Base-by-base conservation (phyloP, 305 asterid species). In the Plantago coronopus region DNA sequence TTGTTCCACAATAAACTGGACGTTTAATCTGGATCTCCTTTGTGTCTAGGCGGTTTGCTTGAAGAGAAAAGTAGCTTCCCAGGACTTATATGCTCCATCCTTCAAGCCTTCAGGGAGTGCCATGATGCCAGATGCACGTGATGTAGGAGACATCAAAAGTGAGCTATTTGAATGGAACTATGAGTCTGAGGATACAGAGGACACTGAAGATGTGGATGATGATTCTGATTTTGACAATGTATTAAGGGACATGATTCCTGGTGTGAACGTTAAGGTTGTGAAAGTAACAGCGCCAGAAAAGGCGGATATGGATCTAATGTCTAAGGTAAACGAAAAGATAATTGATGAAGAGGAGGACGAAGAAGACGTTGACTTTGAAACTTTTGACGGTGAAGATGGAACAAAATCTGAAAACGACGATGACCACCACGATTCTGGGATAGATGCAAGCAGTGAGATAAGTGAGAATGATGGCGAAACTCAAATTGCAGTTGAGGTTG, bases 191-290 rank as follows among this genome's bases (percentile, higher is more conserved):
- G 90, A 82, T 65, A 50, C 78, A 53, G 94, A 79, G 50, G 91
- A 88, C 65, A 69, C 71, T 61, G 96, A 84, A 54, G 95, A 83
- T 65, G 63, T 46, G 74, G 95, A 86, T 59, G 97, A 86, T 59
- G 96, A 84, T 72, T 72, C 79, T 64, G 79, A 81, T 76, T 78
- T 83, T 48, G 91, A 87, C 70, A 83, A 73, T 74, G 83, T 79
- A 65, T 69, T 91, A 78, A 78, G 72, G 38, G 96, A 93, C 83
- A 79, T 93, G 89, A 89, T 89, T 73, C 96, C 97, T 73, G 97
- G 95, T 60, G 85, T 83, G 80, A 83, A 85, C 76, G 94, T 93
- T 68, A 89, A 87, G 82, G 95, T 93, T 68, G 78, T 89, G 78
- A 83, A 86, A 70, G 91, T 85, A 68, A 87, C 91, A 62, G 60